Percentiles rank a stretch among this genome's conserved stretches.
phyloP scores from a whole-genome alignment of 2,329 filamentous ascomycete species.

The Pseudogymnoascus sp. region DNA sequence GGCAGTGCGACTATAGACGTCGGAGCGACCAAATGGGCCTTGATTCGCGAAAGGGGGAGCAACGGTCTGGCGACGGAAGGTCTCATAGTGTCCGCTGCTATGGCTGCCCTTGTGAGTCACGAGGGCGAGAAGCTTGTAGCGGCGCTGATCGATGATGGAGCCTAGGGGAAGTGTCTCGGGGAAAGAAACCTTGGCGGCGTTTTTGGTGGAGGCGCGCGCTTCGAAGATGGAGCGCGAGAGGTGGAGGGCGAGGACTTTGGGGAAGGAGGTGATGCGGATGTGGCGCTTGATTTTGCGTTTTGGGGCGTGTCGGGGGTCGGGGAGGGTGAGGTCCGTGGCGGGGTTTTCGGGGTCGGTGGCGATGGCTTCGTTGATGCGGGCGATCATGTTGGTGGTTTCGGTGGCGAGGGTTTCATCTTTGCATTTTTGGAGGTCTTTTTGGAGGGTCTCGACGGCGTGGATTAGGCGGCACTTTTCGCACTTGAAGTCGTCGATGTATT shows the following conservation, averaged over 20 bases:
- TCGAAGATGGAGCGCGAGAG: slow-evolving; percentile 92
- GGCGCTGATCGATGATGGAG: slow-evolving; percentile 67
- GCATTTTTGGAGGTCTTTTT: slow-evolving; percentile 49
- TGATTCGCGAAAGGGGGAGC: slow-evolving; percentile 76
- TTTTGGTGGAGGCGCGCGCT: slow-evolving; percentile 74
- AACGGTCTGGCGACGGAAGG: slow-evolving; percentile 80
- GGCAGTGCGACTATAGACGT: slow-evolving; percentile 48
- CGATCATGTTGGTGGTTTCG: slow-evolving; percentile 45
- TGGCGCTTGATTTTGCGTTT: slow-evolving; percentile 81
- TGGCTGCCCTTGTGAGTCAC: slow-evolving; percentile 95
- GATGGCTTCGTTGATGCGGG: slow-evolving; percentile 66
- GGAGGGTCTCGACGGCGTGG: slow-evolving; percentile 63
- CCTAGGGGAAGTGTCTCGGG: slow-evolving; percentile 82
- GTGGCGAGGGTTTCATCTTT: slow-evolving; percentile 43
- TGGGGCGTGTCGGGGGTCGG: slow-evolving; percentile 67
- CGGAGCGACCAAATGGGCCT: slow-evolving; percentile 69
- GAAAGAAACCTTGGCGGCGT: slow-evolving; percentile 88
- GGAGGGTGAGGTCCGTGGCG: slow-evolving; percentile 66
- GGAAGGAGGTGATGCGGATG: slow-evolving; percentile 79
- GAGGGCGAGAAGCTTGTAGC: slow-evolving; percentile 77
- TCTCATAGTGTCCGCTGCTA: slow-evolving; percentile 94
- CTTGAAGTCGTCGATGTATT: slow-evolving; percentile 94
- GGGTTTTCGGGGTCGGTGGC: slow-evolving; percentile 74
- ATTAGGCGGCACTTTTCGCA: slow-evolving; percentile 89
- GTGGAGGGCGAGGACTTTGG: slow-evolving; percentile 85